A percentile compares a stretch with the other conserved stretches of the same genome.
These are phyloP conservation scores for Alopecurus myosuroides DNA, from an alignment of 176 grass and related monocot species.

Conservation along the genomic window DNA sequence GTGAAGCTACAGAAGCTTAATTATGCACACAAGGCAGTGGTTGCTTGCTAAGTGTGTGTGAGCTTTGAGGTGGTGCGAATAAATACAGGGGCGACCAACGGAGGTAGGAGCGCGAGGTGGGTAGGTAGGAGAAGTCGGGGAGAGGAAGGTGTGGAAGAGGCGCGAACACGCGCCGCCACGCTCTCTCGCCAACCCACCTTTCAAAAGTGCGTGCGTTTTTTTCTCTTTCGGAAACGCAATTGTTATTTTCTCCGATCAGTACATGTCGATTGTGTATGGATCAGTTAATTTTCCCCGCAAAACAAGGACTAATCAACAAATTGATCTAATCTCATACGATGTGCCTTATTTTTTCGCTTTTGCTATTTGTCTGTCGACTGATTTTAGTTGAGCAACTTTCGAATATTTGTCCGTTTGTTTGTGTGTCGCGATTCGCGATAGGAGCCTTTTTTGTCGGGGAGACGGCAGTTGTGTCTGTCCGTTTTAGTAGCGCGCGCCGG, in stretches of 20 bases:
- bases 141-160: constrained; percentile 14
- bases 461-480: too few species aligned
- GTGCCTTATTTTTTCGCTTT: too few species aligned
- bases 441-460: too few species aligned
- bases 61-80: background rate
- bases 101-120: background rate
- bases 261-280: background rate
- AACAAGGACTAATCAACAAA: background rate
- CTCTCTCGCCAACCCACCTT: background rate
- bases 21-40: background rate
- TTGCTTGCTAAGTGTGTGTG: background rate
- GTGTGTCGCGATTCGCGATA: too few species aligned
- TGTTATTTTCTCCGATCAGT: background rate
- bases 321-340: too few species aligned
- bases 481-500: too few species aligned
- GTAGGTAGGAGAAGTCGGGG: constrained; percentile 4
- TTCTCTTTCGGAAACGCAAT: background rate
- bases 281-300: background rate
- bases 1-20: background rate
- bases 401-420: too few species aligned
- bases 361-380: too few species aligned
- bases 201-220: background rate
- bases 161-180: constrained; percentile 13
- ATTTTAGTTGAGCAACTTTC: too few species aligned
- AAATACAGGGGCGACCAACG: constrained; percentile 2